Conservation (phyloP, 2,329 filamentous ascomycete genomes). For the Exophiala aquamarina region DNA sequence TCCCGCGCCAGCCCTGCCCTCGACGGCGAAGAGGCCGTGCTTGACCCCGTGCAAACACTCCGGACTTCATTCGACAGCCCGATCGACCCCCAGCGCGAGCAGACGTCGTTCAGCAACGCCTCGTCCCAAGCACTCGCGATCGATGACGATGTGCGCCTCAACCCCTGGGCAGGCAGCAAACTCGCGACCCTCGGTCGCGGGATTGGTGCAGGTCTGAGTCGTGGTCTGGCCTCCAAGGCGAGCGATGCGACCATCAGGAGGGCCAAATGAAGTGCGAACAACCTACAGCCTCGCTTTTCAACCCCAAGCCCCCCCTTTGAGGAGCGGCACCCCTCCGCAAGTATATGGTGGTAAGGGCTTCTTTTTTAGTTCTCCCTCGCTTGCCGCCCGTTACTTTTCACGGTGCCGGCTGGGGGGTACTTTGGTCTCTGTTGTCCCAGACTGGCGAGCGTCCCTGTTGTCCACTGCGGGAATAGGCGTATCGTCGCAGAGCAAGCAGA, state of each 20-base stretch:
- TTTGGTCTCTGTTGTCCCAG: too few relatives aligned
- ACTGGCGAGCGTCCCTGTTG: too few relatives aligned
- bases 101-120: slow-evolving; percentile 1
- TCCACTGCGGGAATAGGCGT: too few relatives aligned
- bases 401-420: too few relatives aligned
- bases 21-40: background rate
- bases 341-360: too few relatives aligned
- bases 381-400: too few relatives aligned
- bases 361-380: too few relatives aligned
- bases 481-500: too few relatives aligned
- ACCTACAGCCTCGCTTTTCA: too few relatives aligned
- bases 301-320: too few relatives aligned
- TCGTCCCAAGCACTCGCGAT: too few relatives aligned
- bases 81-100: background rate
- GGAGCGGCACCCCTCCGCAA: too few relatives aligned
- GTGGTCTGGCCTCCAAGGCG: slow-evolving; percentile 33
- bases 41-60: background rate
- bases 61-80: background rate
- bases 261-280: slow-evolving; percentile 16
- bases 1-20: background rate
- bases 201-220: slow-evolving; percentile 42
- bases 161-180: slow-evolving; percentile 23
- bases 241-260: slow-evolving; percentile 28
- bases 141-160: slow-evolving; percentile 18
- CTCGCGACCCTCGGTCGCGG: slow-evolving; percentile 42